Conservation (phyloP, 148 eudicot genomes). For the Pouteria glomerata region DNA sequence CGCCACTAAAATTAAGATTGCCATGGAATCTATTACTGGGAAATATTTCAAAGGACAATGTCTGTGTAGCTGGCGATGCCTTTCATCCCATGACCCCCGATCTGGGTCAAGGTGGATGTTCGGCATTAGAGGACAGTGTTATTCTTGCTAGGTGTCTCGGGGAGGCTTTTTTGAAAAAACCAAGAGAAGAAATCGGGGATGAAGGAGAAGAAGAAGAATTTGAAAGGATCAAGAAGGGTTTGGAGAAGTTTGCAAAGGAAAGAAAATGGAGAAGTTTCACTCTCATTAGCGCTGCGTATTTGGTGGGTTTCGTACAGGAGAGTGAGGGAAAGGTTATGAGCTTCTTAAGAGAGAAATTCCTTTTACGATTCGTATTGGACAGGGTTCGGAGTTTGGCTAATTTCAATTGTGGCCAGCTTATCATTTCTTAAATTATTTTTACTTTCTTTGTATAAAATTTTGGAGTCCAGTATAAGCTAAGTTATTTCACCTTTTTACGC, state of each 20-base stretch:
- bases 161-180: too few relatives aligned
- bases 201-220: slow-evolving; percentile 20
- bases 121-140: too few relatives aligned
- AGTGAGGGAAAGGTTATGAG: slow-evolving; percentile 27
- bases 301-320: slow-evolving; percentile 32
- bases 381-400: slow-evolving; percentile 25
- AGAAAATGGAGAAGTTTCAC: slow-evolving; percentile 45
- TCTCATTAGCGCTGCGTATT: slow-evolving; percentile 28
- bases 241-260: too few relatives aligned
- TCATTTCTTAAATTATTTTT: neutral
- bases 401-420: slow-evolving; percentile 33
- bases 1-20: slow-evolving; percentile 23
- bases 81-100: slow-evolving; percentile 68
- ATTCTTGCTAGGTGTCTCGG: too few relatives aligned
- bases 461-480: too few relatives aligned
- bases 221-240: too few relatives aligned
- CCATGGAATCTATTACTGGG: slow-evolving; percentile 37
- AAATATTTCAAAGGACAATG: slow-evolving; percentile 31
- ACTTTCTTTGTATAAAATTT: neutral
- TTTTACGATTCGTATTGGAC: slow-evolving; percentile 11
- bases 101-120: slow-evolving; percentile 53
- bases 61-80: slow-evolving; percentile 48
- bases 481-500: too few relatives aligned
- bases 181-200: neutral
- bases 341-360: slow-evolving; percentile 23